Evolutionary conservation across 2,329 filamentous ascomycete genomes (phyloP), one percentile per base, ranked within the genome.

Genomic region (Ascochyta clinopodiicola): DNA sequence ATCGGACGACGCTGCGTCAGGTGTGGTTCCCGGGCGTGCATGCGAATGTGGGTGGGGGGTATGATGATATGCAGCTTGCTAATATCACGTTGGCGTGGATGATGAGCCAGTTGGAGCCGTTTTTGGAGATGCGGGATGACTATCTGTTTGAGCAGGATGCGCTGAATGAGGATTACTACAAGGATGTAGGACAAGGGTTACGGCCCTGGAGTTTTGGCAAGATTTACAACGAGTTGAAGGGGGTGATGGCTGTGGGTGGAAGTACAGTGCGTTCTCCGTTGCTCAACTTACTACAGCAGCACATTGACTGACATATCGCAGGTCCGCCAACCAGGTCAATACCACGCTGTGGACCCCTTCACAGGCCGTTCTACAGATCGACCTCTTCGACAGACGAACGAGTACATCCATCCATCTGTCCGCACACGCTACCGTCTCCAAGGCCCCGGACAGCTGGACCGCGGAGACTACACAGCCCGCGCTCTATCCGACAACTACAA

Each of bases 1-100:
- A 78, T 55, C 71, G 61, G n/a, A 81, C 80, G 2, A 72, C 68
- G 9, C 57, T 84, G 25, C 75, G 78, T n/a, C 82, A 84, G 64
- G 79, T 81, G 8, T 85, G 83, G 83, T 84, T 84, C 51, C 81
- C 82, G 0, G 83, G 83, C 9, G 78, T 76, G 25, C 83, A 85
- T 61, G 76, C 78, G 9, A 82, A 84, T 51, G 71, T 83, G 2
- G 82, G 82, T 3, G 82, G 82, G 24, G 79, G 80, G 0, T 79
- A 77, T 37, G 72, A 74, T 47, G 73, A 74, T 35, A 66, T 71
- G 57, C 77, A 82, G 29, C 74, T 82, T 31, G 77, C 80, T 10
- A 80, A 83, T 36, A 82, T 84, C 25, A 78, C 79, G 5, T 68
- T 85, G 1, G 82, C 82, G 4, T 85, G 82, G 82, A 85, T 85